Evolutionary conservation across 2,329 filamentous ascomycete genomes (phyloP).

Genomic region (Colletotrichum cereale): DNA sequence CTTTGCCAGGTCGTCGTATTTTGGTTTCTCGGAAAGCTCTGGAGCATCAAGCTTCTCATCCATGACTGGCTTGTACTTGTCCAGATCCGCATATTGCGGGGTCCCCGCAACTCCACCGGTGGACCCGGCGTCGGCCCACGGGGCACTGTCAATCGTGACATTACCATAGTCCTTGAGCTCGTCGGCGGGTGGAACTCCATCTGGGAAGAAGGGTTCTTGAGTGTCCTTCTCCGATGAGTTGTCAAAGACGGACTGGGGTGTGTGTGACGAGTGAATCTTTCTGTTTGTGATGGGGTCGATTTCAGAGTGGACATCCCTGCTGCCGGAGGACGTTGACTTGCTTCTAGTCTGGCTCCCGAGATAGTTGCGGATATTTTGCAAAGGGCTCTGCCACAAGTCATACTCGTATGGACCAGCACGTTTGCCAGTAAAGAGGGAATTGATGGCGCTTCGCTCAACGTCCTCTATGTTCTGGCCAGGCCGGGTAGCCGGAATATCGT

Average conservation of each 20-base stretch:
- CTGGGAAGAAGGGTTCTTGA: slow-evolving; percentile 47
- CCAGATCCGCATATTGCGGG: slow-evolving; percentile 45
- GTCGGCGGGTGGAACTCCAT: slow-evolving; percentile 50
- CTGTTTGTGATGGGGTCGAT: slow-evolving; percentile 73
- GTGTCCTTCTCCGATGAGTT: slow-evolving; percentile 21
- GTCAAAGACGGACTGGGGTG: slow-evolving; percentile 34
- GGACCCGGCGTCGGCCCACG: slow-evolving; percentile 40
- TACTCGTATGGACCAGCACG: slow-evolving; percentile 41
- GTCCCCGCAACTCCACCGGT: slow-evolving; percentile 37
- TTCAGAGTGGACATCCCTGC: slow-evolving; percentile 50
- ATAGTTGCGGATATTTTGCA: slow-evolving; percentile 52
- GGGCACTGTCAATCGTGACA: slow-evolving; percentile 47
- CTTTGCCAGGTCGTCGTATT: slow-evolving; percentile 57
- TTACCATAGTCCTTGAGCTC: slow-evolving; percentile 53
- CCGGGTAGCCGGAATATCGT: slow-evolving; percentile 53
- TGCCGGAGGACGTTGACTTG: slow-evolving; percentile 23
- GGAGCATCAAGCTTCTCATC: slow-evolving; percentile 46
- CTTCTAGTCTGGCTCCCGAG: slow-evolving; percentile 41
- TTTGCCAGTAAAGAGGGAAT: slow-evolving; percentile 56
- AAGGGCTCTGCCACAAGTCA: slow-evolving; percentile 48
- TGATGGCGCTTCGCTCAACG: slow-evolving; percentile 58
- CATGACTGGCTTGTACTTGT: slow-evolving; percentile 52
- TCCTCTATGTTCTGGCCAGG: slow-evolving; percentile 59
- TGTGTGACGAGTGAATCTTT: slow-evolving; percentile 52
- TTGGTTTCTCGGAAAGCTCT: slow-evolving; percentile 38